Evolutionary conservation across 495 filamentous ascomycete genomes (phyloP), one percentile per base, ranked within the genome.

Genomic region (Sabuloglossum arenarium): DNA sequence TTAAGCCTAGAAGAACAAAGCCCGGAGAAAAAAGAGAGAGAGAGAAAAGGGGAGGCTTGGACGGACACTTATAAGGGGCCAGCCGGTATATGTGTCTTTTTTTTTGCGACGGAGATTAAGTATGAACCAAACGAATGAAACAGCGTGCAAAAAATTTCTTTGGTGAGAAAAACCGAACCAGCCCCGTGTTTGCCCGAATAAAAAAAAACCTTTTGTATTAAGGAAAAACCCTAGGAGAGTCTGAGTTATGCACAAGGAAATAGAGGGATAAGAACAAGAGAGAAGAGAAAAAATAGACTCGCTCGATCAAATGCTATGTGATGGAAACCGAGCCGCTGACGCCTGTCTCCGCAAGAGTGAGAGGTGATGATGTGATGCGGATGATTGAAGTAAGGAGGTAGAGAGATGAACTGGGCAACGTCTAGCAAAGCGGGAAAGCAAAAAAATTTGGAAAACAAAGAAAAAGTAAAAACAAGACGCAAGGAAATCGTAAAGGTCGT

Each of bases 181-280:
- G 47, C 47, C 47, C 47, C 47, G 28, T 51, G 16, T 51, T n/a
- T 51, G 47, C 47, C 47, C 47, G 47, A 51, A 39, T n/a, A n/a
- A n/a, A n/a, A n/a, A n/a, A n/a, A n/a, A 51, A 51, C 47, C 47
- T 51, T 51, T 51, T 51, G 47, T 29, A n/a, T n/a, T n/a, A n/a
- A n/a, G n/a, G n/a, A n/a, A 51, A 49, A 29, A 6, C 24, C 47
- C 25, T 12, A 30, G 16, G 47, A 51, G 23, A 51, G 28, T 51
- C 47, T 51, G 47, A 30, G 47, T n/a, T 51, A 51, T 51, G 47
- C 47, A 51, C 47, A 51, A 19, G 5, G 0, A 14, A 51, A 12
- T 5, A 30, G 16, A 14, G 28, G 47, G 23, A 21, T 28, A 29
- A 29, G 14, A 28, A 51, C 6, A 14, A 10, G 16, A 51, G 6